phyloP scores from a whole-genome alignment of 345 rosid species.

The Gossypium herbaceum region DNA sequence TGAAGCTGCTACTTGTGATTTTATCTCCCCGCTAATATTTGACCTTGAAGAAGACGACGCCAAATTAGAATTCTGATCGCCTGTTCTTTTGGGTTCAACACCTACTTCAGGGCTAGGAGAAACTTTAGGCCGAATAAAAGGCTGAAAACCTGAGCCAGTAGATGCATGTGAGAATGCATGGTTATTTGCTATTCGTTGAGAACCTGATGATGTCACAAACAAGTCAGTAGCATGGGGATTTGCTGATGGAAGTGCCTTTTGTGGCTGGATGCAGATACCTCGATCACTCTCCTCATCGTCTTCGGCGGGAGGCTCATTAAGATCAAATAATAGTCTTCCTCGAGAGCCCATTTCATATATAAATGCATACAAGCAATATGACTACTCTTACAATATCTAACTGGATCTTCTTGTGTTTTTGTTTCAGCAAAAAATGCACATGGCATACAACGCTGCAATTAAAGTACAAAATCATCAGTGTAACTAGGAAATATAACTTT shows the following conservation, averaged over 20 bases:
- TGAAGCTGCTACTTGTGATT: slow-evolving; percentile 29
- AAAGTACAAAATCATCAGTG: not conserved
- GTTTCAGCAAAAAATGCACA: slow-evolving; percentile 28
- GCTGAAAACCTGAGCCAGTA: slow-evolving; percentile 86
- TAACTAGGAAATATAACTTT: slow-evolving; percentile 7
- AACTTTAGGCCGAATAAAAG: slow-evolving; percentile 58
- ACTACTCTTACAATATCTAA: slow-evolving; percentile 19
- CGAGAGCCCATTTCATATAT: slow-evolving; percentile 84
- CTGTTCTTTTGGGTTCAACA: slow-evolving; percentile 37
- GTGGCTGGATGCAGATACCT: slow-evolving; percentile 48
- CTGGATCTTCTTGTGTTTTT: slow-evolving; percentile 2
- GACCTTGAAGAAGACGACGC: slow-evolving; percentile 31
- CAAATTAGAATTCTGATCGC: slow-evolving; percentile 26
- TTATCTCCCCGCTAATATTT: slow-evolving; percentile 32
- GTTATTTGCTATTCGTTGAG: slow-evolving; percentile 48
- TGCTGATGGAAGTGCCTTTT: slow-evolving; percentile 47
- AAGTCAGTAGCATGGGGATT: slow-evolving; percentile 41
- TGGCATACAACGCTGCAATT: slow-evolving; percentile 26
- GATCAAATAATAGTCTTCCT: slow-evolving; percentile 88
- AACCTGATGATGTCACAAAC: slow-evolving; percentile 41
- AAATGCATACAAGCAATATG: slow-evolving; percentile 61
- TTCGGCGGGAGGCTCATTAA: slow-evolving; percentile 90
- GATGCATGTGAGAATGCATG: slow-evolving; percentile 71
- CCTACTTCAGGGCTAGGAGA: slow-evolving; percentile 31
- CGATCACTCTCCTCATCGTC: slow-evolving; percentile 58